phyloP scores from a whole-genome alignment of 352 stramenopile genomes.

The Phytopythium kandeliae region DNA sequence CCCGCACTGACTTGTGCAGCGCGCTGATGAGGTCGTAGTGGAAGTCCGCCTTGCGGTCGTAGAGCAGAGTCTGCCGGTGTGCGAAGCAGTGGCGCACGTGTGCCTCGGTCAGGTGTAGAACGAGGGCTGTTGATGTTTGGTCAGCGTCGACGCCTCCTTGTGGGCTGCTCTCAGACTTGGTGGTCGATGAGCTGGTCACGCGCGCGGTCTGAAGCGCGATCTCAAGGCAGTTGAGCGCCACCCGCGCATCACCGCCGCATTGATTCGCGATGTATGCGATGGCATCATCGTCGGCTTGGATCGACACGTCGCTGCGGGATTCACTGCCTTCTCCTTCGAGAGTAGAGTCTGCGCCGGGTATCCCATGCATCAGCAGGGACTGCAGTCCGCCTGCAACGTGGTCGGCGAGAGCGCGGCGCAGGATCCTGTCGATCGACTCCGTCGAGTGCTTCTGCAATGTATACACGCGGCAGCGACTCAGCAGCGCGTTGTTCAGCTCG shows the following conservation, averaged over 20 bases:
- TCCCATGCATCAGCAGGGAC: constrained; percentile 11
- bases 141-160: not conserved
- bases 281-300: constrained; percentile 48
- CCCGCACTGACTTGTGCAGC: constrained; percentile 81
- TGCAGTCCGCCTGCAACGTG: constrained; percentile 20
- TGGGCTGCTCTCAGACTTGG: constrained; percentile 10
- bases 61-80: constrained; percentile 67
- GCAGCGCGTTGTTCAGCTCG: constrained; percentile 80
- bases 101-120: constrained; percentile 39
- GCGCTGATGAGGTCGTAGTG: constrained; percentile 86
- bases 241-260: constrained; percentile 71
- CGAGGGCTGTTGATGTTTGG: not conserved
- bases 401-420: constrained; percentile 49
- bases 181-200: not conserved
- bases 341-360: not conserved
- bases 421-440: constrained; percentile 58
- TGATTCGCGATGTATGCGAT: constrained; percentile 66
- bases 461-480: constrained; percentile 79
- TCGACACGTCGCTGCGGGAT: constrained; percentile 2
- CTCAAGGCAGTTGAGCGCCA: constrained; percentile 81
- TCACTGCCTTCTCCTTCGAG: constrained; percentile 6
- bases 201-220: constrained; percentile 58
- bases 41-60: constrained; percentile 82
- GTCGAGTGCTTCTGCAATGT: constrained; percentile 63
- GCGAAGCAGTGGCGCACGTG: constrained; percentile 73